phyloP scores from a whole-genome alignment of 2,329 filamentous ascomycete species.

The Mycogone perniciosa region DNA sequence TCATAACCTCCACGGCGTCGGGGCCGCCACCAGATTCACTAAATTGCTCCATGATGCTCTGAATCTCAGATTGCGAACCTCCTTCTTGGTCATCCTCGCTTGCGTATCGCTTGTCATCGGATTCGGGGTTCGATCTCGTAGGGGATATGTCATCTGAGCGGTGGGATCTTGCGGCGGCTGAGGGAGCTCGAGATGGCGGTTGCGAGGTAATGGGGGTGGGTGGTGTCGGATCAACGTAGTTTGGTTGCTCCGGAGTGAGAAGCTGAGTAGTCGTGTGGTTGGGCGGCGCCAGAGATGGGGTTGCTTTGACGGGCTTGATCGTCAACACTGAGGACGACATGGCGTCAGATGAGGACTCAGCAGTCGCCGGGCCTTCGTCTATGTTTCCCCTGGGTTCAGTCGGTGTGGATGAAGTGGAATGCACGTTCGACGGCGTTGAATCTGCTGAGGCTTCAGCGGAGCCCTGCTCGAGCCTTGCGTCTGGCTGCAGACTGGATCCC shows the following conservation, averaged over 20 bases:
- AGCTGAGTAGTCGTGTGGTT: slow-evolving; percentile 34
- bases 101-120: slow-evolving; percentile 50
- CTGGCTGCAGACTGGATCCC: slow-evolving; percentile 1
- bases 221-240: slow-evolving; percentile 53
- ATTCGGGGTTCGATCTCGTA: slow-evolving; percentile 45
- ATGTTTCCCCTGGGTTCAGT: slow-evolving; percentile 18
- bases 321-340: slow-evolving; percentile 44
- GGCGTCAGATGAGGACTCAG: slow-evolving; percentile 19
- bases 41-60: slow-evolving; percentile 97
- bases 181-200: slow-evolving; percentile 53
- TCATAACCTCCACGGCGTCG: slow-evolving; percentile 82
- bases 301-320: slow-evolving; percentile 39
- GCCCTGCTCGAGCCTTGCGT: slow-evolving; percentile 6
- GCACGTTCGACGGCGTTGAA: neutral
- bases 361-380: neutral
- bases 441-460: neutral
- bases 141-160: slow-evolving; percentile 42
- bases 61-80: slow-evolving; percentile 77
- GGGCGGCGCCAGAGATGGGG: slow-evolving; percentile 30
- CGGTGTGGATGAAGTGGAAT: slow-evolving; percentile 1
- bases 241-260: slow-evolving; percentile 41
- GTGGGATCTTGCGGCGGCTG: slow-evolving; percentile 46
- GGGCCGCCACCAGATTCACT: slow-evolving; percentile 66
- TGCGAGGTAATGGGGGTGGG: slow-evolving; percentile 49
- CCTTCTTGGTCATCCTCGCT: slow-evolving; percentile 61